Evolutionary conservation across 257 asterid species (phyloP).

Genomic region (Ballota nigra): DNA sequence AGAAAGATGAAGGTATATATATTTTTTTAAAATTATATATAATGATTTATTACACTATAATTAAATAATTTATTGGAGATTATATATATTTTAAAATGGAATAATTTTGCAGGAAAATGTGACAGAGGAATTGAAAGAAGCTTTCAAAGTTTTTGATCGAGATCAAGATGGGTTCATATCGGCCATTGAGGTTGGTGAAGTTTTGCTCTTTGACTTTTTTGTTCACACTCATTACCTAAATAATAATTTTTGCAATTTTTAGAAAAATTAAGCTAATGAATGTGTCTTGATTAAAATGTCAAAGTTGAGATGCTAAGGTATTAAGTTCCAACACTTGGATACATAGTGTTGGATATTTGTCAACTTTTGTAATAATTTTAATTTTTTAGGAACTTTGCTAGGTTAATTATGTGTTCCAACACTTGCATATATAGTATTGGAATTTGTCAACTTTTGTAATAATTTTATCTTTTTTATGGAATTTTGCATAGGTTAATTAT

Average conservation of each 20-base stretch:
- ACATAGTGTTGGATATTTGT: background rate
- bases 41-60: background rate
- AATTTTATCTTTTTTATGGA: background rate
- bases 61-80: background rate
- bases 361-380: background rate
- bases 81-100: background rate
- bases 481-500: background rate
- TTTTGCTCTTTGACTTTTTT: background rate
- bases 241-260: background rate
- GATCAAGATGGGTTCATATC: constrained; percentile 92
- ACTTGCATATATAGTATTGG: background rate
- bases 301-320: constrained; percentile 16
- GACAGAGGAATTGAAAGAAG: constrained; percentile 72
- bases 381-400: too few species aligned
- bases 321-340: background rate
- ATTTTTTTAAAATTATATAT: background rate
- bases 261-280: background rate
- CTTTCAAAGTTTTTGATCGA: constrained; percentile 76
- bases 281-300: constrained; percentile 13
- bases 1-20: constrained; percentile 53
- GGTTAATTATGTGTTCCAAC: too few species aligned
- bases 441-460: background rate
- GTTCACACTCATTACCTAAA: background rate
- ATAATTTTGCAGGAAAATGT: constrained; percentile 45
- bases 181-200: constrained; percentile 52